Percentiles rank a stretch among this genome's conserved stretches.
These are phyloP conservation scores for Podaxis sp. DNA, from an alignment of 768 basidiomycete species.

Conservation along the genomic window DNA sequence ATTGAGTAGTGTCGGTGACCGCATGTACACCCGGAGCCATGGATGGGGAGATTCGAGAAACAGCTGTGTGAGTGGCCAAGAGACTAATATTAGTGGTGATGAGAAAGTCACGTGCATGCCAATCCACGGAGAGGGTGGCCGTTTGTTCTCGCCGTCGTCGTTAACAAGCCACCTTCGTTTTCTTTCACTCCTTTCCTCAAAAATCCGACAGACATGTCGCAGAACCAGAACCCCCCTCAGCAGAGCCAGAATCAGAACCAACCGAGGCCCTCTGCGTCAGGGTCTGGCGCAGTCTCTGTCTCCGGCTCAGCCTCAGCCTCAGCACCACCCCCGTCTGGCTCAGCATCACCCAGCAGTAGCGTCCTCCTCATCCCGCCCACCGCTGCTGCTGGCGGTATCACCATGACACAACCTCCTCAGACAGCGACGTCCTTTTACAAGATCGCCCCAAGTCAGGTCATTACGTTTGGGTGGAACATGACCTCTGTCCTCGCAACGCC, in stretches of 20 bases:
- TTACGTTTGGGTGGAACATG: constrained; percentile 93
- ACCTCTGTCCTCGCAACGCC: constrained; percentile 73
- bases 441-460: constrained; percentile 67
- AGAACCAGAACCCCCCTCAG: not conserved
- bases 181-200: not conserved
- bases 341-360: constrained; percentile 15
- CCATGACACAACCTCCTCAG: constrained; percentile 79
- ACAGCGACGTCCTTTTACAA: constrained; percentile 86
- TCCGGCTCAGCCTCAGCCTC: not conserved
- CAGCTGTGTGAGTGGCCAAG: not conserved
- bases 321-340: not conserved
- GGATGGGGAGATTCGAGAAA: not conserved
- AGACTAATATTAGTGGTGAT: not conserved
- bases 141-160: not conserved
- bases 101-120: not conserved
- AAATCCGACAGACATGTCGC: not conserved
- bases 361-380: constrained; percentile 24
- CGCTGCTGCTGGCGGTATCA: constrained; percentile 58
- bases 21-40: no score
- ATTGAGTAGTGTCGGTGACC: no score
- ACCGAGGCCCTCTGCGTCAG: not conserved
- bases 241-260: not conserved
- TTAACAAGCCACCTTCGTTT: not conserved
- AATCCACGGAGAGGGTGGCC: not conserved
- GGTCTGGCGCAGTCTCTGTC: not conserved